Evolutionary conservation across 2,329 filamentous ascomycete species (phyloP), one percentile per base, ranked within the genome.

Genomic region (Aspergillus spinulosporus): DNA sequence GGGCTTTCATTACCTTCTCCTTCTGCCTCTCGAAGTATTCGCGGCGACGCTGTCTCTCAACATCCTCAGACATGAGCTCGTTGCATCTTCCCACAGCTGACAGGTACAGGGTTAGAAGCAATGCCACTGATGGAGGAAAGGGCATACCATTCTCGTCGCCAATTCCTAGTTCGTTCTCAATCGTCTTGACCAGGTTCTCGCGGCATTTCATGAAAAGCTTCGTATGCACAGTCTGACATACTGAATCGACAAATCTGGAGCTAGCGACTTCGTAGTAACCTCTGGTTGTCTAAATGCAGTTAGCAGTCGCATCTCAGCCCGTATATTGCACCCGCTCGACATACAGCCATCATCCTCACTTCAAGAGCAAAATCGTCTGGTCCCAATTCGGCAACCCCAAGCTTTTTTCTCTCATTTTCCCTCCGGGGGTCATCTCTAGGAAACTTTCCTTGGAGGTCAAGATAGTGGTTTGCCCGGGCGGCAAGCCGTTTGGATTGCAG

Each of bases 261-360:
- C 69, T 72, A 0, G 74, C 74, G 26, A 76, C 62, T 4, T 74
- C 69, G 36, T 77, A 77, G 32, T 77, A 76, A 0, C 68, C 74
- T 3, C 71, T 60, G 1, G 68, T 64, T 4, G 62, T 68, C 74
- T 75, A 58, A 34, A 49, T 31, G 47, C n/a, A 46, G 45, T 66
- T 54, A 64, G 56, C 15, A 15, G 12, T n/a, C 44, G 11, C 8
- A 26, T 97, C 79, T 96, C 92, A 65, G 11, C 5, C 3, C 5
- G 36, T 14, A 5, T 1, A 26, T 6, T n/a, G 14, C 1, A 49
- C 11, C 39, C 14, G 29, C 7, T 48, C 11, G 32, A 65, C 73
- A 60, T 66, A 77, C 75, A 1, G 74, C 73, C 68, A 77, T 74
- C 63, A 76, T 75, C 6, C 71, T 68, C 0, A 78, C 49, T 49